Conservation (phyloP, 305 asterid species). For the Nicotiana rustica region DNA sequence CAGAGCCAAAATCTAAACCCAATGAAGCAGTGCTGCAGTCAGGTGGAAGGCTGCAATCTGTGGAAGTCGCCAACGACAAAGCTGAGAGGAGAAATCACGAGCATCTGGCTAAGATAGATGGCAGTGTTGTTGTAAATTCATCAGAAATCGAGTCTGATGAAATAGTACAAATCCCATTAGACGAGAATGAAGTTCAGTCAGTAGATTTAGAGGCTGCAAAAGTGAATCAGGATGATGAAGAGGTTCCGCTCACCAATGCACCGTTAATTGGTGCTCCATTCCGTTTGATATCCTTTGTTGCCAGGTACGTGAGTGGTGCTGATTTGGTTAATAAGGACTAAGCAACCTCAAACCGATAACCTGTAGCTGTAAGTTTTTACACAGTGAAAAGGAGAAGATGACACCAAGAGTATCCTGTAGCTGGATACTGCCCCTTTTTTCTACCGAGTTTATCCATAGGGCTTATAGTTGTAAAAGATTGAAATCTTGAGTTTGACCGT, state of each 20-base stretch:
- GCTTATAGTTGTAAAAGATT: background rate
- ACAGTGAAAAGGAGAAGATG: conserved; percentile 7
- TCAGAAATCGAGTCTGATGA: conserved; percentile 66
- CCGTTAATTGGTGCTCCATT: conserved; percentile 96
- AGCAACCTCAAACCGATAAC: conserved; percentile 41
- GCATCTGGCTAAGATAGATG: conserved; percentile 41
- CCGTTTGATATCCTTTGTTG: conserved; percentile 82
- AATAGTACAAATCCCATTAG: conserved; percentile 79
- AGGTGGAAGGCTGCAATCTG: conserved; percentile 47
- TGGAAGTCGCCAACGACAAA: conserved; percentile 46
- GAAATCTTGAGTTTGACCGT: conserved; percentile 4
- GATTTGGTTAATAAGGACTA: conserved; percentile 70
- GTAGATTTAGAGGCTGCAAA: conserved; percentile 43
- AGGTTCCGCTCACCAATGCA: conserved; percentile 67
- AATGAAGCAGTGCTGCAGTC: conserved; percentile 46
- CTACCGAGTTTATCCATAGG: conserved; percentile 8
- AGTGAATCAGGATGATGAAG: conserved; percentile 50
- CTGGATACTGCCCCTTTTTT: background rate
- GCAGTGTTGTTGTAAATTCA: conserved; percentile 41
- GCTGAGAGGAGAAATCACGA: conserved; percentile 45
- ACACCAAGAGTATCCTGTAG: conserved; percentile 28
- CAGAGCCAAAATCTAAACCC: conserved; percentile 46
- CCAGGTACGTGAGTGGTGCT: conserved; percentile 95
- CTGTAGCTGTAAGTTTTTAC: conserved; percentile 11
- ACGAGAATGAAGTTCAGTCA: conserved; percentile 53